Evolutionary conservation across 2,329 filamentous ascomycete genomes (phyloP).

Genomic region (Erysiphe neolycopersici): DNA sequence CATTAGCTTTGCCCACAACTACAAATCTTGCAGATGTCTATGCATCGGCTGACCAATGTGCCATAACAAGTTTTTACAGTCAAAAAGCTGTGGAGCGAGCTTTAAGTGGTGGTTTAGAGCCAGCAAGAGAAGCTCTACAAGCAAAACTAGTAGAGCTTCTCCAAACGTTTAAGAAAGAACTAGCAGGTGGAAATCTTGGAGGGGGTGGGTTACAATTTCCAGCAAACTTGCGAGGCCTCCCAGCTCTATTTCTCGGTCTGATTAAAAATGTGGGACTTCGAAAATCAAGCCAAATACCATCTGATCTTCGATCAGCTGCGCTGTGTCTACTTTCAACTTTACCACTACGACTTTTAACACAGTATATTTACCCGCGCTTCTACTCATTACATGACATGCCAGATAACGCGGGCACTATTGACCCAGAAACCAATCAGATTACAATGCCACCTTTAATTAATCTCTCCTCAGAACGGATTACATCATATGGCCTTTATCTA

Average conservation of each 20-base stretch:
- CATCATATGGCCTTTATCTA: slow-evolving; percentile 75
- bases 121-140: slow-evolving; percentile 72
- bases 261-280: slow-evolving; percentile 91
- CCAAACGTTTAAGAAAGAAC: slow-evolving; percentile 88
- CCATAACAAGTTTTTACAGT: slow-evolving; percentile 79
- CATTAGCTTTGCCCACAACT: slow-evolving; percentile 75
- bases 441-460: slow-evolving; percentile 64
- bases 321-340: slow-evolving; percentile 86
- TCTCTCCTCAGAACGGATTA: slow-evolving; percentile 65
- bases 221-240: slow-evolving; percentile 66
- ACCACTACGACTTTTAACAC: slow-evolving; percentile 66
- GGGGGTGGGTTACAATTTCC: slow-evolving; percentile 81
- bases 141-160: slow-evolving; percentile 79
- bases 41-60: slow-evolving; percentile 79
- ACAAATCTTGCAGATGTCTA: slow-evolving; percentile 77
- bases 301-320: slow-evolving; percentile 76
- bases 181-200: slow-evolving; percentile 86
- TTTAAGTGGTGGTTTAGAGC: slow-evolving; percentile 63
- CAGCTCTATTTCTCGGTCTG: slow-evolving; percentile 71
- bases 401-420: slow-evolving; percentile 64
- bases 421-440: slow-evolving; percentile 69
- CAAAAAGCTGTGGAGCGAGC: slow-evolving; percentile 92
- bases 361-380: slow-evolving; percentile 69
- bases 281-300: slow-evolving; percentile 80
- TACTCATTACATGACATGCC: slow-evolving; percentile 94